A percentile compares a stretch with the other conserved stretches of the same genome.
Conservation (phyloP, 768 basidiomycete species). For the Lentinula detonsa region DNA sequence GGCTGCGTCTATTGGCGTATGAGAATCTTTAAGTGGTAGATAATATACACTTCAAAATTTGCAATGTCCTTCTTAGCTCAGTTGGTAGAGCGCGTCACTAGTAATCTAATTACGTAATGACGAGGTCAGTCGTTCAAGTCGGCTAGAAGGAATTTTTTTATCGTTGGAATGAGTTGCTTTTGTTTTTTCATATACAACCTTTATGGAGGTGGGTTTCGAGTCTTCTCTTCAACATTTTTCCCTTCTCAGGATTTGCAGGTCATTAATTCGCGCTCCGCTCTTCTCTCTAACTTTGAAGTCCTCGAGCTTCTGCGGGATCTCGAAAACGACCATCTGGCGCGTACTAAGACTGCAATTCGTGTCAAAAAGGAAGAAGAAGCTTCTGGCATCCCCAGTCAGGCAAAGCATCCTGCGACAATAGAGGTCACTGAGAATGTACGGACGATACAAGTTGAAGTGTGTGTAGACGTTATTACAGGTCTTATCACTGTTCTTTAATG, state of each 20-base stretch:
- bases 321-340: conserved; percentile 65
- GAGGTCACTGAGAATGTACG: conserved; percentile 77
- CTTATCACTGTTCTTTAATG: not conserved
- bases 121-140: conserved; percentile 7
- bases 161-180: not conserved
- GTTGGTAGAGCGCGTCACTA: conserved; percentile 54
- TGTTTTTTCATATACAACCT: not conserved
- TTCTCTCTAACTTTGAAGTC: conserved; percentile 88
- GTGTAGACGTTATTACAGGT: conserved; percentile 9
- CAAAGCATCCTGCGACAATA: conserved; percentile 30
- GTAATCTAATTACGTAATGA: conserved; percentile 15
- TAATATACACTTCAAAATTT: no score
- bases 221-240: not conserved
- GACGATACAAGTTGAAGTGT: conserved; percentile 81
- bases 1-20: no score
- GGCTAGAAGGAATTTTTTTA: conserved; percentile 1
- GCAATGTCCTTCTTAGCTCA: conserved; percentile 45
- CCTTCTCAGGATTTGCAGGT: conserved; percentile 34
- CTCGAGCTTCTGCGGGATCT: conserved; percentile 70
- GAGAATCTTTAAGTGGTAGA: no score
- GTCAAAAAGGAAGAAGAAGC: conserved; percentile 75
- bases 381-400: conserved; percentile 24
- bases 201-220: conserved; percentile 5
- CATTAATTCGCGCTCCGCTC: conserved; percentile 64
- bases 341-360: conserved; percentile 63